These are phyloP conservation scores for Westerdykella sp. DNA, from an alignment of 2,329 filamentous ascomycete genomes.

Conservation along the genomic window DNA sequence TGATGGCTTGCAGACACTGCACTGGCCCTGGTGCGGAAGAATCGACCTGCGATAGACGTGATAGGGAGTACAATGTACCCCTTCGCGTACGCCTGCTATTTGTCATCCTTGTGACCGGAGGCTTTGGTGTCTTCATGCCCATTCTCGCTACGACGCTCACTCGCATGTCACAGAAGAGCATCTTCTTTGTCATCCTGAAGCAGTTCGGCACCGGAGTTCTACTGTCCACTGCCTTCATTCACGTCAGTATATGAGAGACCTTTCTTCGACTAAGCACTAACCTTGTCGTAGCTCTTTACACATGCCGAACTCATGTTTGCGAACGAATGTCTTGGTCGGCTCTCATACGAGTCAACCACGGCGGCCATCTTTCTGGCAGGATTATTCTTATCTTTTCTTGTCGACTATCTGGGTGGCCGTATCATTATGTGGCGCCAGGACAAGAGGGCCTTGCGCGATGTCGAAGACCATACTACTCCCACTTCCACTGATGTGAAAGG, in stretches of 20 bases:
- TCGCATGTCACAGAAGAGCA: slow-evolving; percentile 42
- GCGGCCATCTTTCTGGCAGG: slow-evolving; percentile 69
- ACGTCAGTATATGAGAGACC: slow-evolving; percentile 42
- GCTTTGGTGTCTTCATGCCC: slow-evolving; percentile 62
- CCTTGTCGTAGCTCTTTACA: slow-evolving; percentile 57
- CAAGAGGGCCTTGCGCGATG: slow-evolving; percentile 10
- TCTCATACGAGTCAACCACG: slow-evolving; percentile 63
- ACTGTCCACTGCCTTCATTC: slow-evolving; percentile 64
- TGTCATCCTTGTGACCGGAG: slow-evolving; percentile 62
- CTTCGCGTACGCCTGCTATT: slow-evolving; percentile 67
- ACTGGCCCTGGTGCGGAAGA: slow-evolving; percentile 44
- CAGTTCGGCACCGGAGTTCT: slow-evolving; percentile 69
- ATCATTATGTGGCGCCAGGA: slow-evolving; percentile 42
- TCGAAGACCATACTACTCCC: slow-evolving; percentile 9
- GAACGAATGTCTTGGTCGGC: slow-evolving; percentile 60
- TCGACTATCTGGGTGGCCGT: slow-evolving; percentile 62
- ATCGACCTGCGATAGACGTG: slow-evolving; percentile 42
- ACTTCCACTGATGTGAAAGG: slow-evolving; percentile 9
- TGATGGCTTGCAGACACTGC: slow-evolving; percentile 49
- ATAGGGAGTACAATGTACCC: slow-evolving; percentile 59
- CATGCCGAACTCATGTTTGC: slow-evolving; percentile 67
- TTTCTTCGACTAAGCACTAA: background rate
- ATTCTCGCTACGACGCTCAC: slow-evolving; percentile 57
- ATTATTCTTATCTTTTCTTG: slow-evolving; percentile 63
- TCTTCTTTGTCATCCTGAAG: slow-evolving; percentile 59